phyloP scores from a whole-genome alignment of 1,284 basidiomycete species.

The Sparassis latifolia region DNA sequence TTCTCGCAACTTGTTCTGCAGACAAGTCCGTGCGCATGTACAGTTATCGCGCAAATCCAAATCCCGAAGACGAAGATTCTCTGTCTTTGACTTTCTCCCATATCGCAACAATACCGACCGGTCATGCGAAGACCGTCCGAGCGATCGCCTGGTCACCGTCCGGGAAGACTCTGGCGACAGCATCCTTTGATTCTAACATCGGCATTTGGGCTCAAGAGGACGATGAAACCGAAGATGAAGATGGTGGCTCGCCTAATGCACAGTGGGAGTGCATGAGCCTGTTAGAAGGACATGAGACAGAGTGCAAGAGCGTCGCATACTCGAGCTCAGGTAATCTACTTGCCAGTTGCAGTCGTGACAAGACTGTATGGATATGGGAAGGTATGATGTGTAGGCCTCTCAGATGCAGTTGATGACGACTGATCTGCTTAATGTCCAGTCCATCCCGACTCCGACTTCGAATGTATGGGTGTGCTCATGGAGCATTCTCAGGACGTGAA shows the following conservation, averaged over 20 bases:
- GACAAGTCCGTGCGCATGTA: conserved; percentile 91
- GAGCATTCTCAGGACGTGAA: conserved; percentile 98
- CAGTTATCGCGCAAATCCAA: conserved; percentile 43
- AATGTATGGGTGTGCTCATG: conserved; percentile 94
- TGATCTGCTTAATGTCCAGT: conserved; percentile 35
- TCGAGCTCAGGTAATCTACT: conserved; percentile 76
- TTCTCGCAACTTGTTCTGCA: conserved; percentile 90
- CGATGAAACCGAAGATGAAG: conserved; percentile 37
- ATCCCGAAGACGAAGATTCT: conserved; percentile 17
- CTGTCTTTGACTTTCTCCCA: conserved; percentile 43
- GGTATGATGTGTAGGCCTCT: conserved; percentile 38
- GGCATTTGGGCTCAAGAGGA: conserved; percentile 82
- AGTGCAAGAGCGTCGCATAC: conserved; percentile 94
- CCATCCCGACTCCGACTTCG: conserved; percentile 90
- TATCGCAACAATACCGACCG: conserved; percentile 66
- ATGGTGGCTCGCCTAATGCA: conserved; percentile 28
- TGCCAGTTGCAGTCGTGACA: conserved; percentile 92
- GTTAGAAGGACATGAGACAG: conserved; percentile 94
- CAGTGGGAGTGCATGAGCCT: conserved; percentile 87
- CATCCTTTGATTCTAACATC: conserved; percentile 92
- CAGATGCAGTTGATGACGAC: neutral
- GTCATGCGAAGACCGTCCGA: conserved; percentile 90
- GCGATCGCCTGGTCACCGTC: conserved; percentile 87
- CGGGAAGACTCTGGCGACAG: conserved; percentile 86
- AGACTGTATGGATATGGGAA: conserved; percentile 99